Evolutionary conservation across 2,329 filamentous ascomycete genomes (phyloP).

Genomic region (Fusarium proliferatum): DNA sequence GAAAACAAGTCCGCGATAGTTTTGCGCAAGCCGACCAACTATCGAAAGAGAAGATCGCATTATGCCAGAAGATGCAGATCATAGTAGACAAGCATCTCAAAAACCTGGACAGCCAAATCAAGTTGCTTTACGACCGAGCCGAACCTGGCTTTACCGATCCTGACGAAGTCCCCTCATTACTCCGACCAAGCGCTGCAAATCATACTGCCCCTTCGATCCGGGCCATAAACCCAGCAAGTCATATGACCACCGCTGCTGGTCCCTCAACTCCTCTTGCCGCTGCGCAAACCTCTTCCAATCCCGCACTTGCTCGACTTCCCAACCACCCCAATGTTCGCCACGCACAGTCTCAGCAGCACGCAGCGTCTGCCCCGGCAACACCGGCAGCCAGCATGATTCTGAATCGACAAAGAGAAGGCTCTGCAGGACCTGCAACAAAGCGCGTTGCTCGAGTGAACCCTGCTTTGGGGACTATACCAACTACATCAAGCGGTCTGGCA

Average conservation of each 20-base stretch:
- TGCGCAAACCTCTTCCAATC: conserved; percentile 51
- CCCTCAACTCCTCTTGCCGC: conserved; percentile 44
- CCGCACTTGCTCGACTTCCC: conserved; percentile 56
- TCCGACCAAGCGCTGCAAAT: conserved; percentile 69
- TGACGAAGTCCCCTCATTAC: conserved; percentile 71
- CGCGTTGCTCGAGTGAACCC: conserved; percentile 62
- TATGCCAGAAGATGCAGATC: conserved; percentile 72
- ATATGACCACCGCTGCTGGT: conserved; percentile 41
- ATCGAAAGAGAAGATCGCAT: conserved; percentile 78
- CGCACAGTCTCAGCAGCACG: conserved; percentile 61
- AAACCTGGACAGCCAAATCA: conserved; percentile 72
- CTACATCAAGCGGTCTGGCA: conserved; percentile 68
- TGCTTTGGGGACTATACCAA: conserved; percentile 59
- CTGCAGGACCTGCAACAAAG: conserved; percentile 69
- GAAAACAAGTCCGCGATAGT: conserved; percentile 73
- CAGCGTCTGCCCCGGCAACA: conserved; percentile 68
- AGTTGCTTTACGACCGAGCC: conserved; percentile 68
- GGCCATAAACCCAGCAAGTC: conserved; percentile 57
- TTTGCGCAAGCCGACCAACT: conserved; percentile 76
- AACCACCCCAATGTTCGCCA: conserved; percentile 60
- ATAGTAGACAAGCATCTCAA: conserved; percentile 72
- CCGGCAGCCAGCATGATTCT: conserved; percentile 71
- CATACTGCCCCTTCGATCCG: conserved; percentile 55
- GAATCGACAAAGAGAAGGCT: conserved; percentile 67
- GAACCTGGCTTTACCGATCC: conserved; percentile 72